Evolutionary conservation across 2,329 filamentous ascomycete genomes (phyloP), one percentile per base, ranked within the genome.

Genomic region (Ophiostoma perfectum): DNA sequence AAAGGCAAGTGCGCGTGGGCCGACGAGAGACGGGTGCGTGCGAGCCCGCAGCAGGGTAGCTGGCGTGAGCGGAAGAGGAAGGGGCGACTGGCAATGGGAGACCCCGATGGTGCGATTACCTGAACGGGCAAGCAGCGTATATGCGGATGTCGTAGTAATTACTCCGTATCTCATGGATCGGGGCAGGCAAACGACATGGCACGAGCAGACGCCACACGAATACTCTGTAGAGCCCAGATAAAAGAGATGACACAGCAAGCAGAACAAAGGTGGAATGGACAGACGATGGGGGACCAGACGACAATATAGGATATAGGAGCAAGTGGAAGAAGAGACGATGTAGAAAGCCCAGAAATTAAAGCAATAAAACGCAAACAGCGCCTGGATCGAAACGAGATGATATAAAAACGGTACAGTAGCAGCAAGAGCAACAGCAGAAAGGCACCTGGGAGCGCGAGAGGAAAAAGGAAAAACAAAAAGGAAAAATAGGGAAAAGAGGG

Each of bases 1-100:
- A 41, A 36, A 62, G 58, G 58, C 58, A 62, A 36, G 58, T n/a
- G 58, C 52, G 52, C 58, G 58, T 62, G 58, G 58, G 38, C 38
- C 38, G 38, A 41, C 5, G 16, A 58, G 52, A 58, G 27, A 58
- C 52, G 52, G 52, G 52, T 60, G 55, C 52, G 52, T 60, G 55
- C 52, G 9, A 60, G 18, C 55, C 63, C 63, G 62, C 36, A 42
- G 62, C 6, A 41, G 39, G 18, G 7, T 39, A 39, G 62, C 18
- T 12, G 27, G 14, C 3, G 11, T 36, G 62, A 16, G 36, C 11
- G 38, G 11, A 38, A 27, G n/a, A 49, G 27, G 44, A 65, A 65
- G 64, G 47, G 64, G 44, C 27, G 11, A 38, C 44, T n/a, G 44
- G 16, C 27, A 36, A 39, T 41, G 39, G 18, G 41, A 9, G 27